Base-by-base conservation (phyloP, 2,329 filamentous ascomycete species). In the Anthostomella pinea region DNA sequence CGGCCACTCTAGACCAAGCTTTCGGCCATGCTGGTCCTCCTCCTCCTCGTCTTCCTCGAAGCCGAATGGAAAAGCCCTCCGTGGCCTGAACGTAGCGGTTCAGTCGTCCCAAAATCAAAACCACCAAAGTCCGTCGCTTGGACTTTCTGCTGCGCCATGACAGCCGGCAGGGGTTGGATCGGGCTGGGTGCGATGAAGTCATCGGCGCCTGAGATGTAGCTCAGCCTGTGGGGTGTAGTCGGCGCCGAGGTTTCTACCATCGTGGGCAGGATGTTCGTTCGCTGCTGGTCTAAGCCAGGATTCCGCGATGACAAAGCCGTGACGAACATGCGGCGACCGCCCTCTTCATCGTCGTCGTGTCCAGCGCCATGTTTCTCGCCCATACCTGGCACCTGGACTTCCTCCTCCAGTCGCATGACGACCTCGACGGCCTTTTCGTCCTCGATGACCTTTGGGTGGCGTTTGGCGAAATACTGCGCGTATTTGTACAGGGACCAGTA, bases 401-500 rank as follows among this genome's bases (percentile, higher is more conserved):
- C 15, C 34, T 49, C 46, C 28, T 51, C 46, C 15, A 49, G 33
- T 5, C 27, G 18, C 25, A 51, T 35, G 10, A 48, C 48, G 10
- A 51, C 46, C 30, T 41, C 46, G 27, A 51, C 46, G 16, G 46
- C 48, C 22, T 45, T 45, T 13, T 40, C 63, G 37, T 72, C 67
- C 38, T 73, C 69, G 19, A 65, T 64, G 5, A 73, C 62, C 42
- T 69, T 71, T 2, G 68, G 68, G 38, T 72, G 70, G 11, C 66
- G 60, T 23, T 59, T 60, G 7, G 68, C 64, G 39, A 72, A 72
- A 45, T 70, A 72, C 1, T 57, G 55, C 1, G 66, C 68, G 43
- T 70, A 72, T 32, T 64, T 66, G 48, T 60, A 68, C 5, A 69
- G 46, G 3, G 63, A 65, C 57, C 59, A 65, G 44, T 61, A 64